phyloP scores from a whole-genome alignment of 208 protist species.

The Acanthamoeba castellanii region DNA sequence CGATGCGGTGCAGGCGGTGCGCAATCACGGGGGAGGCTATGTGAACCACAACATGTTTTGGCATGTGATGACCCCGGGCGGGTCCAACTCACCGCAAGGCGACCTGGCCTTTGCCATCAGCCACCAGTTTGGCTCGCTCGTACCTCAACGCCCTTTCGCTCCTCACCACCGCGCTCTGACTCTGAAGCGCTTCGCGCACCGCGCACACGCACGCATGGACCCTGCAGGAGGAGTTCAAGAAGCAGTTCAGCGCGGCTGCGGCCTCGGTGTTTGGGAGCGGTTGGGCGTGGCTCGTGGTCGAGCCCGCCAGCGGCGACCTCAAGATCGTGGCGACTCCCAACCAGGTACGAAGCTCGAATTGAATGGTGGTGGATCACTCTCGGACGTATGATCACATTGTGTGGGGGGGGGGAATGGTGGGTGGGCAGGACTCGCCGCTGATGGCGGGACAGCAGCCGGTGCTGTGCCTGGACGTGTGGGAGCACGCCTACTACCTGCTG shows the following conservation, averaged over 20 bases:
- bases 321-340: slow-evolving; percentile 35
- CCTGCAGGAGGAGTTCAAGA: slow-evolving; percentile 92
- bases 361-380: background rate
- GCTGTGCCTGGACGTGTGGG: slow-evolving; percentile 94
- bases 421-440: slow-evolving; percentile 85
- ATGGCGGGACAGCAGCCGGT: slow-evolving; percentile 90
- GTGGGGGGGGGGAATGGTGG: background rate
- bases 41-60: slow-evolving; percentile 96
- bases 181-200: background rate
- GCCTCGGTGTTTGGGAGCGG: slow-evolving; percentile 94
- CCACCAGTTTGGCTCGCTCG: slow-evolving; percentile 91
- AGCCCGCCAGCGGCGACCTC: background rate
- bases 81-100: slow-evolving; percentile 83
- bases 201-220: no score
- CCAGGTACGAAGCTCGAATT: background rate
- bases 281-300: slow-evolving; percentile 95
- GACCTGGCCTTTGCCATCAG: slow-evolving; percentile 89
- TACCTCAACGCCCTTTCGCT: background rate
- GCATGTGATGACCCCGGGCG: slow-evolving; percentile 90
- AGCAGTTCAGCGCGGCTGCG: slow-evolving; percentile 94
- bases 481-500: slow-evolving; percentile 97
- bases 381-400: no score
- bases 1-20: slow-evolving; percentile 74
- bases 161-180: background rate
- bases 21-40: slow-evolving; percentile 94